Base-by-base conservation (phyloP, 805 yeast species). In the Ogataea degrootiae region DNA sequence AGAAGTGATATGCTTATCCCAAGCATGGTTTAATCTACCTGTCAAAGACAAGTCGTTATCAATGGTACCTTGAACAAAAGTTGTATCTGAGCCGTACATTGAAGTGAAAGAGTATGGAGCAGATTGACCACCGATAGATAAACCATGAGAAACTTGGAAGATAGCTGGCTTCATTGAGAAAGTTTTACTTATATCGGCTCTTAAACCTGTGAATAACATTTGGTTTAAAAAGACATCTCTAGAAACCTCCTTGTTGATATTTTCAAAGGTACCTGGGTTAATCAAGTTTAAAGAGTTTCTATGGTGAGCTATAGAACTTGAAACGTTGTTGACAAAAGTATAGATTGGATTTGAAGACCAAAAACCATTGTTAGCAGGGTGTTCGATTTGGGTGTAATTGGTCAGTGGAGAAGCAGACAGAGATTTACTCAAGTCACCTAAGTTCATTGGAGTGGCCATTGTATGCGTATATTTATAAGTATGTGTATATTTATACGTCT, bases 221-320 rank as follows among this genome's bases (percentile, higher is more conserved):
- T 90, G 96, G 63, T 79, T 82, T 60, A 90, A 77, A 66, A 94
- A 89, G 33, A 92, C 97, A 65, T 92, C 98, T 70, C 91, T 85
- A 54, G 91, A 74, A 49, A 90, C 97, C 73, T 94, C 99, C 72
- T 88, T 87, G 74, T 84, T 85, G 68, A 92, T 75, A 73, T 89
- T 88, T 74, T 91, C 98, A 68, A 89, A 81, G 55, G 96, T 85
- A 57, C 98, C 98, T 48, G 99, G 99, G 72, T 90, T 88, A 59
- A 80, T 72, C 66, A 94, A 80, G 48, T 90, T 89, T 56, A 91
- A 75, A 7, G 92, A 80, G 51, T 79, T 76, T 67, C 98, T 83
- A 68, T 90, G 96, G 58, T 82, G 83, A 52, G 81, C 70, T 51
- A 90, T 76, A 56, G 82, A 78, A 60, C 72, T 77, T 68, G 87